Conservation (phyloP, 495 filamentous ascomycete species). For the Penicillium samsonianum region DNA sequence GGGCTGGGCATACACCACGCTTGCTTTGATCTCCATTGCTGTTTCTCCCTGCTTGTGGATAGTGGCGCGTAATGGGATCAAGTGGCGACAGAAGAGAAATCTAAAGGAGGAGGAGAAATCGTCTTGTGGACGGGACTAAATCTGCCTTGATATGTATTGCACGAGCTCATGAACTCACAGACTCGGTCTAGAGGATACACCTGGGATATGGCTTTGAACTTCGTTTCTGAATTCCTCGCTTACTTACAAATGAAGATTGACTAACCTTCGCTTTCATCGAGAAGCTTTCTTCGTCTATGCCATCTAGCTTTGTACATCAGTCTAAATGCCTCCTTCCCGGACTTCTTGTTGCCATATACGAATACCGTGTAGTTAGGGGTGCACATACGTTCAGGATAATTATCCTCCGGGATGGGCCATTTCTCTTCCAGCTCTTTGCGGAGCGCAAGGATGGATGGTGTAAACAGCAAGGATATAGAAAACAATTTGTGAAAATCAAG, state of each 20-base stretch:
- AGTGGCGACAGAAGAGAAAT: slow-evolving; percentile 40
- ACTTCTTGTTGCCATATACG: not conserved
- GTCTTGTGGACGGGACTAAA: not conserved
- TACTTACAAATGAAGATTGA: not conserved
- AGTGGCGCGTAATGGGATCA: slow-evolving; percentile 37
- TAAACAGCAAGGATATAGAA: not conserved
- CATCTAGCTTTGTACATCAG: not conserved
- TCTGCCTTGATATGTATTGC: not conserved
- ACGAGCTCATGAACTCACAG: not conserved
- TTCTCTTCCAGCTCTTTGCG: slow-evolving; percentile 54
- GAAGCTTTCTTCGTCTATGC: not conserved
- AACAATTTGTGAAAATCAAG: not conserved
- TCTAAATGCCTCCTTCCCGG: not conserved
- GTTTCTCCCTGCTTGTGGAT: slow-evolving; percentile 30
- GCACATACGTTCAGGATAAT: slow-evolving; percentile 19
- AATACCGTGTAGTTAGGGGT: not conserved
- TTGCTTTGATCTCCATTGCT: slow-evolving; percentile 42
- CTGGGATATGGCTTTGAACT: not conserved
- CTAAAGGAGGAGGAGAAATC: slow-evolving; percentile 15
- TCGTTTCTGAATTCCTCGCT: not conserved
- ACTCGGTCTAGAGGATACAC: not conserved
- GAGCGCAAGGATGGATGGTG: slow-evolving; percentile 27
- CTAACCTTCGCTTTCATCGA: not conserved
- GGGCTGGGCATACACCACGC: slow-evolving; percentile 64
- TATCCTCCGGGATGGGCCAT: slow-evolving; percentile 31